Evolutionary conservation across 768 basidiomycete species (phyloP).

Genomic region (Lactifluus echinatus): DNA sequence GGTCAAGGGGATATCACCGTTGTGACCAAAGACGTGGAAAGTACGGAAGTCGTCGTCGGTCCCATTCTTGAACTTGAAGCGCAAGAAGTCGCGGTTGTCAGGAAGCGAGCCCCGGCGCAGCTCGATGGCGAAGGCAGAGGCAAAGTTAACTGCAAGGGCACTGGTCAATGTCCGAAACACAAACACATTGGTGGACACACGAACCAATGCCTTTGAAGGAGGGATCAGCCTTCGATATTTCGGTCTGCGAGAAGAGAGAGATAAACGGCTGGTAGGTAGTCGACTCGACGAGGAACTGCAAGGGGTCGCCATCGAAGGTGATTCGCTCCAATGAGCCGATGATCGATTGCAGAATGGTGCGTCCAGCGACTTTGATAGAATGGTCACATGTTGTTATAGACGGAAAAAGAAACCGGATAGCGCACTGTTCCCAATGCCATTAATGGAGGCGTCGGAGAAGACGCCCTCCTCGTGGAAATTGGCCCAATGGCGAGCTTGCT

Average conservation of each 20-base stretch:
- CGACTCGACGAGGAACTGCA: conserved; percentile 70
- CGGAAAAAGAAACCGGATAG: conserved; percentile 14
- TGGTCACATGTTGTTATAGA: background rate
- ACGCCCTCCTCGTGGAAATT: conserved; percentile 73
- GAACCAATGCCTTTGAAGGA: conserved; percentile 56
- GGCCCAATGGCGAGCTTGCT: conserved; percentile 67
- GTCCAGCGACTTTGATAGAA: conserved; percentile 60
- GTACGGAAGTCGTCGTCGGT: conserved; percentile 54
- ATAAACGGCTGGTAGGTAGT: conserved; percentile 89
- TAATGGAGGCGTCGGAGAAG: conserved; percentile 55
- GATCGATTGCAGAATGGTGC: conserved; percentile 67
- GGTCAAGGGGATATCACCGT: conserved; percentile 69
- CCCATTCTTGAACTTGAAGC: conserved; percentile 82
- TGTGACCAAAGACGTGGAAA: conserved; percentile 66
- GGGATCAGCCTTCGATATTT: conserved; percentile 47
- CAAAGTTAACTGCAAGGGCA: conserved; percentile 51
- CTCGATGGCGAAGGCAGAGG: conserved; percentile 69
- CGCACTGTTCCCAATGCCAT: conserved; percentile 73
- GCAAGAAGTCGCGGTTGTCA: conserved; percentile 72
- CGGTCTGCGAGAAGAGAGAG: conserved; percentile 76
- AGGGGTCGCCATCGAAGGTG: conserved; percentile 68
- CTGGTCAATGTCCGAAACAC: background rate
- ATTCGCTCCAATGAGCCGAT: conserved; percentile 66
- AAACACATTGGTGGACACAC: conserved; percentile 26
- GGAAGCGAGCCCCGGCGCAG: conserved; percentile 67